Percentiles rank a stretch among this genome's conserved stretches.
phyloP scores from a whole-genome alignment of 768 basidiomycete genomes.

The Hericium alpestre region DNA sequence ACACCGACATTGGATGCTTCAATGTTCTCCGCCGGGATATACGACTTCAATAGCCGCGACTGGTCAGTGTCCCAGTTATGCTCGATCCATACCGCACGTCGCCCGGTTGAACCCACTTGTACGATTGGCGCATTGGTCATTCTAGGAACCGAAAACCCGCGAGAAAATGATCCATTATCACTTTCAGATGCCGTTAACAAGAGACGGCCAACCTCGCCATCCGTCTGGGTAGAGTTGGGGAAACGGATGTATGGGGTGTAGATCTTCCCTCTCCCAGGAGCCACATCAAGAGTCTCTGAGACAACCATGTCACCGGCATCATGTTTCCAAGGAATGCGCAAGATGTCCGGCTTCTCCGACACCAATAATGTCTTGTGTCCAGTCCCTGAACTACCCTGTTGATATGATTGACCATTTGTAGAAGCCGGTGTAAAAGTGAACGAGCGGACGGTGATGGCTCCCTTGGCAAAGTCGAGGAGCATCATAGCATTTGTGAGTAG shows the following conservation, averaged over 20 bases:
- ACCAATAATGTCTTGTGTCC: too few relatives aligned
- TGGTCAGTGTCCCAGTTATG: slow-evolving; percentile 39
- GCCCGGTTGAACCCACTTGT: slow-evolving; percentile 27
- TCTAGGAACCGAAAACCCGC: slow-evolving; percentile 11
- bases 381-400: too few relatives aligned
- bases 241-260: too few relatives aligned
- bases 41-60: slow-evolving; percentile 41
- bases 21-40: slow-evolving; percentile 22
- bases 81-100: slow-evolving; percentile 43
- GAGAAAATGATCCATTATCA: not conserved
- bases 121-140: slow-evolving; percentile 18
- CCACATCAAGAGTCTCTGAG: too few relatives aligned
- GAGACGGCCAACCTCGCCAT: not conserved
- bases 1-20: slow-evolving; percentile 20
- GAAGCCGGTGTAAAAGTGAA: not conserved
- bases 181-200: not conserved
- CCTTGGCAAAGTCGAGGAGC: not conserved
- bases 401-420: too few relatives aligned
- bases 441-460: not conserved
- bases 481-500: not conserved
- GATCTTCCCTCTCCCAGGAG: too few relatives aligned
- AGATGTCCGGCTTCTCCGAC: too few relatives aligned
- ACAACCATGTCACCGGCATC: too few relatives aligned
- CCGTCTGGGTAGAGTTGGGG: not conserved
- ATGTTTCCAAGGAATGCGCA: too few relatives aligned